These are phyloP conservation scores for Ramaria rubella DNA, from an alignment of 768 basidiomycete genomes.

Conservation along the genomic window DNA sequence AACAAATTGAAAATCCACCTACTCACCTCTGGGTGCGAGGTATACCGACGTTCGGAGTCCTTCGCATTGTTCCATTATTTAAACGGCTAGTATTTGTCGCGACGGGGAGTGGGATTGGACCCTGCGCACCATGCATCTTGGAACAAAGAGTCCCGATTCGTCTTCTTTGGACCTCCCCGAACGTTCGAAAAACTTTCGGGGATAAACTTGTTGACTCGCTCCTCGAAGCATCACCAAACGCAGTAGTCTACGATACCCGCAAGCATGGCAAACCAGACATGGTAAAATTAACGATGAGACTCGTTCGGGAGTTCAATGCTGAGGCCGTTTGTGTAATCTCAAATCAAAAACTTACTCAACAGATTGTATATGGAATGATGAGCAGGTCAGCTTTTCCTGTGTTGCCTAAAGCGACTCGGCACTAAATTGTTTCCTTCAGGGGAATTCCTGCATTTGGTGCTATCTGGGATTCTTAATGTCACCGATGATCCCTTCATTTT, in stretches of 20 bases:
- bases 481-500: too few relatives aligned
- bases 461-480: slow-evolving; percentile 57
- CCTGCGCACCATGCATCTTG: slow-evolving; percentile 50
- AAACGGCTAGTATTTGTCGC: slow-evolving; percentile 49
- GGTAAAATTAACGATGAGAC: slow-evolving; percentile 33
- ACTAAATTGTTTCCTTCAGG: slow-evolving; percentile 29
- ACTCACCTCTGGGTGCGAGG: slow-evolving; percentile 53
- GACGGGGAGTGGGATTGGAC: slow-evolving; percentile 44
- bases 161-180: slow-evolving; percentile 58
- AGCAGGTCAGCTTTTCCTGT: not conserved
- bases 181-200: slow-evolving; percentile 55
- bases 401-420: not conserved
- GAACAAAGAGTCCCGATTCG: slow-evolving; percentile 45
- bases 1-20: slow-evolving; percentile 47
- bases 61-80: slow-evolving; percentile 50
- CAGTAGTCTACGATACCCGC: slow-evolving; percentile 48
- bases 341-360: slow-evolving; percentile 49
- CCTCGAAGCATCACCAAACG: slow-evolving; percentile 43
- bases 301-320: slow-evolving; percentile 33
- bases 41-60: slow-evolving; percentile 47
- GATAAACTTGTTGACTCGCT: slow-evolving; percentile 52
- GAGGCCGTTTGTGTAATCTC: slow-evolving; percentile 56
- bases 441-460: slow-evolving; percentile 57
- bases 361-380: slow-evolving; percentile 52
- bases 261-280: slow-evolving; percentile 41